A percentile compares a stretch with the other conserved stretches of the same genome.
Evolutionary conservation across 306 rosid genomes (phyloP).

Genomic region (Prunus mume): DNA sequence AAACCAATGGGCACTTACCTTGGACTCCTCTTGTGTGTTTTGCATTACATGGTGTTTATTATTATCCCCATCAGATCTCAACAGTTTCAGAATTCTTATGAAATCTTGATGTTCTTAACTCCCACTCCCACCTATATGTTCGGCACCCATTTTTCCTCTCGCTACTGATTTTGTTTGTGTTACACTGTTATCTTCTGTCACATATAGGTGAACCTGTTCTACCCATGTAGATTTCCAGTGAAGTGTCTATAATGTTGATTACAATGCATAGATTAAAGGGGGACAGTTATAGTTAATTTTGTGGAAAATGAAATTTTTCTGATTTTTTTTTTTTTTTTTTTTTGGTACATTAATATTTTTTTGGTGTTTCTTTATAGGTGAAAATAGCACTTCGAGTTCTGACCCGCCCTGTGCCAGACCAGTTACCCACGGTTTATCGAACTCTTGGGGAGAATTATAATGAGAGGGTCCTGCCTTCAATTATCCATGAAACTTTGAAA

Average conservation of each 20-base stretch:
- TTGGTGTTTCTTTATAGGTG: slow-evolving; percentile 48
- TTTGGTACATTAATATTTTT: neutral
- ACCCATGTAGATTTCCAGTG: neutral
- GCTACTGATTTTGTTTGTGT: neutral
- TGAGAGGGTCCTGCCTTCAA: slow-evolving; percentile 78
- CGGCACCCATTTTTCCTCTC: neutral
- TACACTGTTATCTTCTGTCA: neutral
- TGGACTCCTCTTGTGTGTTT: neutral
- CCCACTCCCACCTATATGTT: neutral
- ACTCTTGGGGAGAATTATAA: slow-evolving; percentile 67
- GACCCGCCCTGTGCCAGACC: slow-evolving; percentile 63
- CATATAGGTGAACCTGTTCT: neutral
- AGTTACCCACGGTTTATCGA: slow-evolving; percentile 69
- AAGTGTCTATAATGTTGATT: neutral
- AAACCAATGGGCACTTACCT: neutral
- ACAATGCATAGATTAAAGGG: neutral
- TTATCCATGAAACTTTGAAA: slow-evolving; percentile 81
- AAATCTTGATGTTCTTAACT: neutral
- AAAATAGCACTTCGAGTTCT: slow-evolving; percentile 80
- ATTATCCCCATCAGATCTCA: neutral
- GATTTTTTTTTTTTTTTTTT: neutral
- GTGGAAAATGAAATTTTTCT: neutral
- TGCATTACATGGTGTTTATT: slow-evolving; percentile 1
- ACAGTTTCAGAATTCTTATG: neutral
- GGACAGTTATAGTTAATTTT: neutral